A percentile compares a stretch with the other conserved stretches of the same genome.
Conservation (phyloP, 176 grass and related monocot species). For the Aegilops speltoides region DNA sequence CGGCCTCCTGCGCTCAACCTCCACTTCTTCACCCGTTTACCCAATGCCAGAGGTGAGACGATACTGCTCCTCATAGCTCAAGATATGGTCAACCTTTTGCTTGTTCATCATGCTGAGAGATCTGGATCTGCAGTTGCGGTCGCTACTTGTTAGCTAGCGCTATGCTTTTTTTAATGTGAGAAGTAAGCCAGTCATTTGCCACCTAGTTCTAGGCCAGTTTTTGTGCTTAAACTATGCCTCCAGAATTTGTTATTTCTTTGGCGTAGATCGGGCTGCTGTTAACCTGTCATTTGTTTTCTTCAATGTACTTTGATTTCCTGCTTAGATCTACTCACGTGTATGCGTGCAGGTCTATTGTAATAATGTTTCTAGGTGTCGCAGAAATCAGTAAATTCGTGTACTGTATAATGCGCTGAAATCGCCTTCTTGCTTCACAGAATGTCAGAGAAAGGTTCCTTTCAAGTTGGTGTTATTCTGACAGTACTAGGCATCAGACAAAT, state of each 20-base stretch:
- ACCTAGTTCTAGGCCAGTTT: too few relatives aligned
- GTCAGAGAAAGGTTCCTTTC: slow-evolving; percentile 23
- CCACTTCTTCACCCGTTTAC: not conserved
- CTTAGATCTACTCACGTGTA: not conserved
- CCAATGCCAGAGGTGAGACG: not conserved
- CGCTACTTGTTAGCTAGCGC: too few relatives aligned
- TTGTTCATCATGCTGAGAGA: not conserved
- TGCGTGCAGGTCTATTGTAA: not conserved
- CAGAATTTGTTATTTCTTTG: not conserved
- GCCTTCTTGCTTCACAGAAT: slow-evolving; percentile 39
- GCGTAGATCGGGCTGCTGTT: not conserved
- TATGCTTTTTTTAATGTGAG: too few relatives aligned
- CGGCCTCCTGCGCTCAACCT: slow-evolving; percentile 27
- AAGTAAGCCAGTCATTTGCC: too few relatives aligned
- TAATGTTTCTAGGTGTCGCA: not conserved
- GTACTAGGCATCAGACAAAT: slow-evolving; percentile 2
- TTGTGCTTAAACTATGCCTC: not conserved
- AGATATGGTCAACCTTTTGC: not conserved
- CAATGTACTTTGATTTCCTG: not conserved
- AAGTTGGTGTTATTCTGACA: slow-evolving; percentile 31
- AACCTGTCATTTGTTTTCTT: not conserved
- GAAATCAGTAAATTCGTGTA: not conserved
- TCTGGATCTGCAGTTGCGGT: too few relatives aligned
- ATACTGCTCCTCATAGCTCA: not conserved
- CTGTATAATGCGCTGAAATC: not conserved